phyloP scores from a whole-genome alignment of 257 asterid species.

The Penstemon davidsonii region DNA sequence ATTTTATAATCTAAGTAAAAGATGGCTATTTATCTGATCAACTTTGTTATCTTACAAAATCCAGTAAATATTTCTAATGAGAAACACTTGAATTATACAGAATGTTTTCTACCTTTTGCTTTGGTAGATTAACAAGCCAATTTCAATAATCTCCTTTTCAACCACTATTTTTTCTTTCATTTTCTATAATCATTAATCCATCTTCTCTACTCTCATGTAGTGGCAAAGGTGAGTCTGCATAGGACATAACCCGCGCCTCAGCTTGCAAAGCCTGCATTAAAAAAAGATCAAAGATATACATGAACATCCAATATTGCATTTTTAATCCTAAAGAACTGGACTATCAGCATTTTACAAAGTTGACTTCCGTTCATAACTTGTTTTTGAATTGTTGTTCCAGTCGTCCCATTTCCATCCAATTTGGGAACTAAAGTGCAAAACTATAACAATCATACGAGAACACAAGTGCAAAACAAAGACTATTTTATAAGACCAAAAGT shows the following conservation, averaged over 20 bases:
- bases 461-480: too few species aligned
- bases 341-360: too few species aligned
- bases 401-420: too few species aligned
- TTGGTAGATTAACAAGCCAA: not conserved
- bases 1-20: too few species aligned
- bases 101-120: not conserved
- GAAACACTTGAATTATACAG: not conserved
- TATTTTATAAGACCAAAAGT: not conserved
- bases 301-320: too few species aligned
- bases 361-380: too few species aligned
- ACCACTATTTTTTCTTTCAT: not conserved
- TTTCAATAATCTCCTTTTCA: not conserved
- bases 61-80: not conserved
- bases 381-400: too few species aligned
- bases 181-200: constrained; percentile 16
- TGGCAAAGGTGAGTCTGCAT: constrained; percentile 34
- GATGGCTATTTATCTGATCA: not conserved
- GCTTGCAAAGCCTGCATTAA: constrained; percentile 56
- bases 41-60: not conserved
- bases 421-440: too few species aligned
- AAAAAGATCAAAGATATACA: too few species aligned
- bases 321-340: too few species aligned
- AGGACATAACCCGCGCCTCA: constrained; percentile 45
- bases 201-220: constrained; percentile 32
- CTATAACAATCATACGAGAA: too few species aligned